Percentiles rank a stretch among this genome's conserved stretches.
These are phyloP conservation scores for Xylaria sp. DNA, from an alignment of 2,329 filamentous ascomycete species.

Conservation along the genomic window DNA sequence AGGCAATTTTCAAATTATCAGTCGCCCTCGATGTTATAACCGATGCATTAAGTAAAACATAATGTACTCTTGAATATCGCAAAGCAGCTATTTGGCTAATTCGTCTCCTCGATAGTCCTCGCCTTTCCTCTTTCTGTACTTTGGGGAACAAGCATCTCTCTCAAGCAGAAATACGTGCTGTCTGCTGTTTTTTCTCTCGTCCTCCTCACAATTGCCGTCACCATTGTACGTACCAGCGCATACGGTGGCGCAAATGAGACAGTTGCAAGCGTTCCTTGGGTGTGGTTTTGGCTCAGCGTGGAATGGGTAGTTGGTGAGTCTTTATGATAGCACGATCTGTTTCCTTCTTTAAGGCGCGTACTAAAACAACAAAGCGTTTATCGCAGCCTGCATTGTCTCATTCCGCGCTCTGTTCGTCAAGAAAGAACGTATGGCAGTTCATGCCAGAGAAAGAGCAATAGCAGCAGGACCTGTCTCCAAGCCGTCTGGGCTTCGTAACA, in stretches of 20 bases:
- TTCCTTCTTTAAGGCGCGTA: background rate
- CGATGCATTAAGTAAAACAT: background rate
- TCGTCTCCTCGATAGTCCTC: background rate
- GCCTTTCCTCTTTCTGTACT: background rate
- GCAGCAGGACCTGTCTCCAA: background rate
- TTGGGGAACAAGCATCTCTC: background rate
- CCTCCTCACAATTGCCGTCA: background rate
- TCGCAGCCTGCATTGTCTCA: background rate
- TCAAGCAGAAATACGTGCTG: background rate
- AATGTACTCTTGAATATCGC: background rate
- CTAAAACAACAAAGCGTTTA: background rate
- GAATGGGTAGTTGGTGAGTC: background rate
- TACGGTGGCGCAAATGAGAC: background rate
- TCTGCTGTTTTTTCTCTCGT: background rate
- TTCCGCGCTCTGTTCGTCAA: constrained; percentile 5
- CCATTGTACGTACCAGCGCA: background rate
- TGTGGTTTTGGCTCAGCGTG: background rate
- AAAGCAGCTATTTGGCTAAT: background rate
- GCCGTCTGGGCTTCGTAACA: background rate
- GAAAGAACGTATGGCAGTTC: background rate
- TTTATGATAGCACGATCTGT: background rate
- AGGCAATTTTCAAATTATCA: constrained; percentile 2
- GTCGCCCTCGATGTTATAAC: constrained; percentile 2
- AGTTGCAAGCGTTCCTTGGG: background rate
- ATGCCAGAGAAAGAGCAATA: background rate